Evolutionary conservation across 106 monocot genomes (phyloP).

Genomic region (Amphibolis antarctica): DNA sequence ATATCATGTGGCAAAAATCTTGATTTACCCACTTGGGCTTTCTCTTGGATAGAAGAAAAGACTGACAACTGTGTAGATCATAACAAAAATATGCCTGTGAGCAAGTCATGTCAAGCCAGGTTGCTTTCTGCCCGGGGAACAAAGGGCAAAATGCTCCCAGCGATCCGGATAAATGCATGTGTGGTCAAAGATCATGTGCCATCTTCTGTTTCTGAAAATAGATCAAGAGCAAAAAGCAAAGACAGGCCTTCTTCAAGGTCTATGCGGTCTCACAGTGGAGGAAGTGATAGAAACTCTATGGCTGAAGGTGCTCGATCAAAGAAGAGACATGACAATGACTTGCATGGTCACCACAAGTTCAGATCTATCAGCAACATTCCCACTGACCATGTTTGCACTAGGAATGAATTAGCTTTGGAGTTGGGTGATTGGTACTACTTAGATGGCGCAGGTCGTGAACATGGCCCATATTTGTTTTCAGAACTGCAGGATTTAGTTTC

Average conservation of each 20-base stretch:
- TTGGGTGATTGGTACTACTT: conserved; percentile 86
- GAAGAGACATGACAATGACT: conserved; percentile 37
- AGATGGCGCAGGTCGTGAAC: conserved; percentile 83
- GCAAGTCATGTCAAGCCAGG: conserved; percentile 28
- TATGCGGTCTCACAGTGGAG: conserved; percentile 29
- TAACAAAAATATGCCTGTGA: conserved; percentile 26
- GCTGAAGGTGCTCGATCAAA: conserved; percentile 35
- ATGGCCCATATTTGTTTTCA: conserved; percentile 73
- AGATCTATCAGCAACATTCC: conserved; percentile 36
- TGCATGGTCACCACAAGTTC: conserved; percentile 37
- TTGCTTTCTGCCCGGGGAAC: conserved; percentile 31
- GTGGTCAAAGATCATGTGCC: conserved; percentile 63
- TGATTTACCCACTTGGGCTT: conserved; percentile 79
- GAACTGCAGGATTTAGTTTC: conserved; percentile 57
- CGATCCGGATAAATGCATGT: conserved; percentile 79
- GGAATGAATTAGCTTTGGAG: conserved; percentile 56
- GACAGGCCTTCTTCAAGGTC: conserved; percentile 54
- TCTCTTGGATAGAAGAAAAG: conserved; percentile 58
- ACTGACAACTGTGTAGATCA: conserved; percentile 41
- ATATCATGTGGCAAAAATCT: conserved; percentile 47
- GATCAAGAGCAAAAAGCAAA: conserved; percentile 22
- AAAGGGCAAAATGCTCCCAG: conserved; percentile 73
- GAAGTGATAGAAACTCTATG: conserved; percentile 29
- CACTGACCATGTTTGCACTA: conserved; percentile 62
- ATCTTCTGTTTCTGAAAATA: conserved; percentile 34